Evolutionary conservation across 2,329 filamentous ascomycete species (phyloP), one percentile per base, ranked within the genome.

Genomic region (Cercospora beticola): DNA sequence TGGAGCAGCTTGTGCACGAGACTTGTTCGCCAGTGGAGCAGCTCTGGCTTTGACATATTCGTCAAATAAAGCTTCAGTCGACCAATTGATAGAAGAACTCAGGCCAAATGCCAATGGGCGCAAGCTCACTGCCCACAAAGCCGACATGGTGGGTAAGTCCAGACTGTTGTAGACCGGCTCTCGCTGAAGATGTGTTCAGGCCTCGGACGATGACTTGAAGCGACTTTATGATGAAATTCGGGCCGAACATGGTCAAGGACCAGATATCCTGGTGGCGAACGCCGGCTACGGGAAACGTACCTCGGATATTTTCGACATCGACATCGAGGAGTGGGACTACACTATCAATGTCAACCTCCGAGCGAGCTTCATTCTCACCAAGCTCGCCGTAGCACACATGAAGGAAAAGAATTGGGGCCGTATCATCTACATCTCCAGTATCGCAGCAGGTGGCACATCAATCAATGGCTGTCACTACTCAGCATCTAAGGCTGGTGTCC

Each of bases 251-350:
- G 81, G 85, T 65, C 82, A 83, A 2, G 70, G 70, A 14, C 87
- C 87, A 0, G 87, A 90, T 73, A 90, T 92, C 23, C 80, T 91
- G 2, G 78, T 92, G 28, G 86, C 86, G 9, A 92, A 92, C 74
- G 89, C 89, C 1, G 89, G 89, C 0, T 85, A 89, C 70, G 89
- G 88, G 33, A 89, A 88, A 74, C 83, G 88, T 9, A 85, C 87
- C 3, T 75, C 72, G 14, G 76, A 79, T 49, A 79, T 81, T 26
- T 75, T 79, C 74, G 88, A 90, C 68, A 89, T 90, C 72, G 81
- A 83, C 7, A 77, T 90, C 18, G 86, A 88, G 59, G 88, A 91
- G 76, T 91, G 88, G 76, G 88, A 90, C 76, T 81, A 86, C 73
- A 90, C 86, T 2, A 81, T 90, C 56, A 85, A 83, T 68, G 83